A percentile compares a stretch with the other conserved stretches of the same genome.
phyloP scores from a whole-genome alignment of 305 asterid species.

The Vinca major region DNA sequence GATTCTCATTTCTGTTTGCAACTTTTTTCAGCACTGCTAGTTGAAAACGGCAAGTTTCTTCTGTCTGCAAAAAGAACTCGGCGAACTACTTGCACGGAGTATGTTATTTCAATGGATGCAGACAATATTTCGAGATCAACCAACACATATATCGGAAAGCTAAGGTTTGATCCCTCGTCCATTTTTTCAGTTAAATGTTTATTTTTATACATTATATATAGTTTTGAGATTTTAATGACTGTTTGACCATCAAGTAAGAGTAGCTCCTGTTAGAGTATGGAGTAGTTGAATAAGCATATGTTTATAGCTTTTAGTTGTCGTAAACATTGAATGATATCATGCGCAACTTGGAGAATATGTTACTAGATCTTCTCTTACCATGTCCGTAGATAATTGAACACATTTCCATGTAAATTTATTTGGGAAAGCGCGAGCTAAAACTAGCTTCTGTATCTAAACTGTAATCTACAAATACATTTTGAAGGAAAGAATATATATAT shows the following conservation, averaged over 20 bases:
- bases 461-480: neutral
- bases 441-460: neutral
- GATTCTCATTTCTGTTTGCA: conserved; percentile 5
- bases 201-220: neutral
- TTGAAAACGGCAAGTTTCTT: conserved; percentile 90
- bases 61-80: conserved; percentile 91
- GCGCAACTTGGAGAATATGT: neutral
- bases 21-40: conserved; percentile 54
- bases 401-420: neutral
- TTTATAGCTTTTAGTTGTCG: neutral
- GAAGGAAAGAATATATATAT: no score
- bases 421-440: neutral
- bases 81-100: conserved; percentile 86
- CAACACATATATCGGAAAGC: conserved; percentile 75
- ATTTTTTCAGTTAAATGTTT: neutral
- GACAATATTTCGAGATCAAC: conserved; percentile 82
- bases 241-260: neutral
- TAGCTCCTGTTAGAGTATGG: neutral
- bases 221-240: neutral
- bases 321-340: neutral
- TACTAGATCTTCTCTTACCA: neutral
- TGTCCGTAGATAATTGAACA: neutral
- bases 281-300: neutral
- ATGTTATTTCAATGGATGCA: conserved; percentile 84
- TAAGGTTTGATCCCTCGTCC: conserved; percentile 37